phyloP scores from a whole-genome alignment of 2,329 filamentous ascomycete genomes.

The Cryphonectria radicalis region DNA sequence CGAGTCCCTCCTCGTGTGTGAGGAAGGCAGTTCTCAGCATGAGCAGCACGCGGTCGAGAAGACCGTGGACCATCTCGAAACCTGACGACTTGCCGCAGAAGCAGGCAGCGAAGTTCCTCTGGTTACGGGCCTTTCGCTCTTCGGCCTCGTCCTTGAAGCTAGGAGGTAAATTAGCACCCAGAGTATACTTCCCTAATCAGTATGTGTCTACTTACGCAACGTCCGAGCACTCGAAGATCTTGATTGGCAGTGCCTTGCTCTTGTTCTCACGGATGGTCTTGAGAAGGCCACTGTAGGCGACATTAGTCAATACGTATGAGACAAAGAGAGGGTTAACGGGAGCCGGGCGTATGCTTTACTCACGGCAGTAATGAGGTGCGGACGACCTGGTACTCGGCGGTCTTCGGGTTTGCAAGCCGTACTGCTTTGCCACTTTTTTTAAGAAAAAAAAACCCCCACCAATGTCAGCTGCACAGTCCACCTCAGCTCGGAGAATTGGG shows the following conservation, averaged over 20 bases:
- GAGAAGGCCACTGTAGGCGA: slow-evolving; percentile 70
- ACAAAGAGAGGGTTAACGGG: not conserved
- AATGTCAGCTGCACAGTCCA: not conserved
- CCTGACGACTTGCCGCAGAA: slow-evolving; percentile 94
- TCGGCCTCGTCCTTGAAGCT: slow-evolving; percentile 77
- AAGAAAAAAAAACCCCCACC: not conserved
- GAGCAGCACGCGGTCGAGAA: slow-evolving; percentile 87
- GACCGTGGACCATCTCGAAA: slow-evolving; percentile 93
- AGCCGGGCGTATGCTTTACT: not conserved
- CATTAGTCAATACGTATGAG: not conserved
- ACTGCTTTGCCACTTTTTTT: slow-evolving; percentile 67
- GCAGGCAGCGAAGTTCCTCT: slow-evolving; percentile 93
- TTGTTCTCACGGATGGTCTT: slow-evolving; percentile 96
- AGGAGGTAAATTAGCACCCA: not conserved
- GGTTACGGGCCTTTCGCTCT: slow-evolving; percentile 89
- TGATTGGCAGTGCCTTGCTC: slow-evolving; percentile 83
- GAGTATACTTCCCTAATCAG: no score
- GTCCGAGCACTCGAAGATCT: slow-evolving; percentile 90
- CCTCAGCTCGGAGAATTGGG: not conserved
- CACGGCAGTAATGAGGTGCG: slow-evolving; percentile 68
- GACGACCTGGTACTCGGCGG: slow-evolving; percentile 89
- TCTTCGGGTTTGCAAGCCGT: slow-evolving; percentile 89
- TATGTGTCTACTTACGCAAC: slow-evolving; percentile 57
- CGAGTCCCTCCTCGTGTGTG: slow-evolving; percentile 71
- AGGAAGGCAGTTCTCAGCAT: slow-evolving; percentile 89